These are phyloP conservation scores for Leccinum rimulosum DNA, from an alignment of 768 basidiomycete species.

Conservation along the genomic window DNA sequence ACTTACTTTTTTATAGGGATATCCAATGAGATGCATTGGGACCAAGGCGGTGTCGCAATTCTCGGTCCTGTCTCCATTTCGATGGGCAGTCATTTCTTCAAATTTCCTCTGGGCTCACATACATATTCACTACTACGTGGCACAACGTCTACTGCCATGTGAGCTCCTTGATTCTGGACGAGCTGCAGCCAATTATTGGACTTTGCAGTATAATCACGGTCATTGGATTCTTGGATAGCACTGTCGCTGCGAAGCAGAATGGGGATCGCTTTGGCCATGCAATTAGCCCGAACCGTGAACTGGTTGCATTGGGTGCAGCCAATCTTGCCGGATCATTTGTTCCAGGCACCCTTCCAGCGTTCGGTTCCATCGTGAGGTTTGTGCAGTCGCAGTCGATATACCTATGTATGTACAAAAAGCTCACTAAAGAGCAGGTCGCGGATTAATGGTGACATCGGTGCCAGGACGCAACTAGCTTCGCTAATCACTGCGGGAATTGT, in stretches of 20 bases:
- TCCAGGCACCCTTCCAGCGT: slow-evolving; percentile 88
- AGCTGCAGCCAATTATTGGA: neutral
- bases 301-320: slow-evolving; percentile 84
- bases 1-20: slow-evolving; percentile 46
- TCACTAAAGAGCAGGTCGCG: slow-evolving; percentile 48
- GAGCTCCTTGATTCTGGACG: slow-evolving; percentile 12
- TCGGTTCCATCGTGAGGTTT: slow-evolving; percentile 88
- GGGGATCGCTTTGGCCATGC: slow-evolving; percentile 80
- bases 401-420: neutral
- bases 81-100: slow-evolving; percentile 61
- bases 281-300: slow-evolving; percentile 91
- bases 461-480: slow-evolving; percentile 85
- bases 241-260: slow-evolving; percentile 94
- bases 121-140: slow-evolving; percentile 65
- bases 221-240: slow-evolving; percentile 91
- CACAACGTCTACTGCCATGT: slow-evolving; percentile 87
- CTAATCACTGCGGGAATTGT: slow-evolving; percentile 72
- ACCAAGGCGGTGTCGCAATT: slow-evolving; percentile 74
- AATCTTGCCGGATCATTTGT: slow-evolving; percentile 80
- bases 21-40: slow-evolving; percentile 70
- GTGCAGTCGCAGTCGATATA: slow-evolving; percentile 10
- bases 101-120: slow-evolving; percentile 63
- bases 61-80: slow-evolving; percentile 74
- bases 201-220: slow-evolving; percentile 64
- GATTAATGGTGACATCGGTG: slow-evolving; percentile 90